Percentiles rank a stretch among this genome's conserved stretches.
Conservation (phyloP, 345 rosid genomes). For the Ailanthus altissimus region DNA sequence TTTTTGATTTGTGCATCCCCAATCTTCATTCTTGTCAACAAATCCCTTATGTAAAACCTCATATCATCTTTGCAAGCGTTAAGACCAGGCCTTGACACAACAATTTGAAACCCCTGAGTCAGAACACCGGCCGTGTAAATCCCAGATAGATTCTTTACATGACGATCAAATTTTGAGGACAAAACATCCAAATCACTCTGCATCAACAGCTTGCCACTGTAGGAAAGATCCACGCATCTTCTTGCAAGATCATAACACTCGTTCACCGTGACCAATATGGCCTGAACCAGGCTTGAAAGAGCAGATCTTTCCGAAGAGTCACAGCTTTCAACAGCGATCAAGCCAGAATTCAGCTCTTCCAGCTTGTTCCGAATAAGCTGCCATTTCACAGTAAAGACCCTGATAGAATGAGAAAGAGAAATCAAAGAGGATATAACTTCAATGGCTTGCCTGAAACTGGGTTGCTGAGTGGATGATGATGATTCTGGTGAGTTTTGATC, state of each 20-base stretch:
- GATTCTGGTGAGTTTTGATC: conserved; percentile 17
- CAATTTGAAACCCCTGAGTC: conserved; percentile 68
- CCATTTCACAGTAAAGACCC: conserved; percentile 81
- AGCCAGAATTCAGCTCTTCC: conserved; percentile 64
- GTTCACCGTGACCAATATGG: conserved; percentile 41
- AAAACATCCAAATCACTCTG: conserved; percentile 86
- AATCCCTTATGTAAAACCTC: conserved; percentile 80
- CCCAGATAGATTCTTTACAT: conserved; percentile 55
- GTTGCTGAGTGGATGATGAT: conserved; percentile 30
- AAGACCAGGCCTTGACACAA: conserved; percentile 70
- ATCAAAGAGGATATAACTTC: conserved; percentile 64
- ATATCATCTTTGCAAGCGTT: conserved; percentile 77
- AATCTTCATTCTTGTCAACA: conserved; percentile 86
- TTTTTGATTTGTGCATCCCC: conserved; percentile 85
- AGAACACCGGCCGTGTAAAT: conserved; percentile 64
- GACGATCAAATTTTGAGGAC: conserved; percentile 53
- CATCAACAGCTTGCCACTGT: conserved; percentile 93
- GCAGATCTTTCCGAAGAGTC: conserved; percentile 51
- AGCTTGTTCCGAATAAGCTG: conserved; percentile 66
- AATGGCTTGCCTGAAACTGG: conserved; percentile 46
- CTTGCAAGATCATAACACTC: conserved; percentile 68
- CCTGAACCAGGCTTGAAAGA: conserved; percentile 47
- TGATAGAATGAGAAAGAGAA: conserved; percentile 64
- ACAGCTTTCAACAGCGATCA: conserved; percentile 53
- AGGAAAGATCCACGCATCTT: conserved; percentile 68